Percentiles rank a stretch among this genome's conserved stretches.
Evolutionary conservation across 2,329 filamentous ascomycete species (phyloP).

Genomic region (Hymenotorrendiella dingleyae): DNA sequence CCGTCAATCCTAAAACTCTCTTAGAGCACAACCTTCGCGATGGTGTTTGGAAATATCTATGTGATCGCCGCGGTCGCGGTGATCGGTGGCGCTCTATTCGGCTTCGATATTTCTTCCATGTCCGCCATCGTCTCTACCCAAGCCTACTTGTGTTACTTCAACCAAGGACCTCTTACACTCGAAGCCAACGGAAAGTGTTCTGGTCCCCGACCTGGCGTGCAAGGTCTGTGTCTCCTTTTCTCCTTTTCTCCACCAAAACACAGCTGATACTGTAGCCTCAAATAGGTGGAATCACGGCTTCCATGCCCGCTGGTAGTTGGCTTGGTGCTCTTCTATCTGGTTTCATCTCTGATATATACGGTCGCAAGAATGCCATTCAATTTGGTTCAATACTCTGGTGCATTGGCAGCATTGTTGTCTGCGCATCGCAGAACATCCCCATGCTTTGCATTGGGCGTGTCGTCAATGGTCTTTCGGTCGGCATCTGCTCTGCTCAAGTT

Average conservation of each 20-base stretch:
- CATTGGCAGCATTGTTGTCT: slow-evolving; percentile 54
- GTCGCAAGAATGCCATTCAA: slow-evolving; percentile 44
- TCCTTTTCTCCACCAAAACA: no score
- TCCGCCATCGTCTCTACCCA: slow-evolving; percentile 48
- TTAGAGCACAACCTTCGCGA: slow-evolving; percentile 7
- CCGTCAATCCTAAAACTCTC: neutral
- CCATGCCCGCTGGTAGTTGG: slow-evolving; percentile 68
- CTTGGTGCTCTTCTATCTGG: slow-evolving; percentile 57
- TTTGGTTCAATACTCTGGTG: slow-evolving; percentile 43
- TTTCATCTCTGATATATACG: slow-evolving; percentile 50
- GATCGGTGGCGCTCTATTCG: slow-evolving; percentile 29
- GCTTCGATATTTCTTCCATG: slow-evolving; percentile 53
- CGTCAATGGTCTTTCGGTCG: slow-evolving; percentile 60
- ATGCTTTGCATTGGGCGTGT: slow-evolving; percentile 50
- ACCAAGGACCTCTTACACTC: slow-evolving; percentile 29
- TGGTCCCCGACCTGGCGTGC: slow-evolving; percentile 40
- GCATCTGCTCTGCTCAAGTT: slow-evolving; percentile 57
- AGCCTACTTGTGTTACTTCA: slow-evolving; percentile 47
- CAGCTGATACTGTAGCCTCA: neutral
- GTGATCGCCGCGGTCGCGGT: slow-evolving; percentile 30
- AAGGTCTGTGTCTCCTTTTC: slow-evolving; percentile 32
- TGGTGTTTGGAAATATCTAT: slow-evolving; percentile 26
- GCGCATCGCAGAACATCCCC: slow-evolving; percentile 47
- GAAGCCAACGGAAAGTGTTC: slow-evolving; percentile 39
- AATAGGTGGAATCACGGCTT: slow-evolving; percentile 61